Evolutionary conservation across 2,329 filamentous ascomycete species (phyloP).

Genomic region (Alternaria arborescens): DNA sequence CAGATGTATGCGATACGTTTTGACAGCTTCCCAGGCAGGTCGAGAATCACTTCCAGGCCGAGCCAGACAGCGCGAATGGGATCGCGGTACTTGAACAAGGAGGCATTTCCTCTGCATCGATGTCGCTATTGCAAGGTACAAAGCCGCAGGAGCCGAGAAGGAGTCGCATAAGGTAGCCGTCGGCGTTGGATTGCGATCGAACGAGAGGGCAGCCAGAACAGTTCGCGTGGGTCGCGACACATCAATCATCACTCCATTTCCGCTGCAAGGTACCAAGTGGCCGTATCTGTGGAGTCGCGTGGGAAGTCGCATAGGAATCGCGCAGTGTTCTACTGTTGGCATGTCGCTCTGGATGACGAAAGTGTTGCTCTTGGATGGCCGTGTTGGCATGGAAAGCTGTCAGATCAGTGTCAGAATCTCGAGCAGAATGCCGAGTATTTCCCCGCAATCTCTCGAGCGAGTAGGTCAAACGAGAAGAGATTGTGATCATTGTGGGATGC

Average conservation of each 20-base stretch:
- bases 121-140: background rate
- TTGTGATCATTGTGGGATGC: background rate
- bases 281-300: background rate
- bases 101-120: background rate
- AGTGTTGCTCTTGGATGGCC: background rate
- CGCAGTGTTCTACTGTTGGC: constrained; percentile 3
- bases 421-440: constrained; percentile 1
- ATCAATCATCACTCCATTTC: constrained; percentile 5
- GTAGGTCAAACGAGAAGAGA: constrained; percentile 1
- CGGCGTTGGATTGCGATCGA: background rate
- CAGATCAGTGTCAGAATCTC: background rate
- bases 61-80: background rate
- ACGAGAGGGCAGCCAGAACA: background rate
- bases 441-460: background rate
- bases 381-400: background rate
- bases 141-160: background rate
- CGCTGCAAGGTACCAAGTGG: background rate
- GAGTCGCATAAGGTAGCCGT: constrained; percentile 2
- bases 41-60: background rate
- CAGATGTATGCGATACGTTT: background rate
- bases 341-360: constrained; percentile 1
- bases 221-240: background rate
- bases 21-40: background rate
- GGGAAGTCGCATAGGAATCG: background rate
- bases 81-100: background rate